Base-by-base conservation (phyloP, 345 rosid genomes). In the Lumnitzera racemosa region DNA sequence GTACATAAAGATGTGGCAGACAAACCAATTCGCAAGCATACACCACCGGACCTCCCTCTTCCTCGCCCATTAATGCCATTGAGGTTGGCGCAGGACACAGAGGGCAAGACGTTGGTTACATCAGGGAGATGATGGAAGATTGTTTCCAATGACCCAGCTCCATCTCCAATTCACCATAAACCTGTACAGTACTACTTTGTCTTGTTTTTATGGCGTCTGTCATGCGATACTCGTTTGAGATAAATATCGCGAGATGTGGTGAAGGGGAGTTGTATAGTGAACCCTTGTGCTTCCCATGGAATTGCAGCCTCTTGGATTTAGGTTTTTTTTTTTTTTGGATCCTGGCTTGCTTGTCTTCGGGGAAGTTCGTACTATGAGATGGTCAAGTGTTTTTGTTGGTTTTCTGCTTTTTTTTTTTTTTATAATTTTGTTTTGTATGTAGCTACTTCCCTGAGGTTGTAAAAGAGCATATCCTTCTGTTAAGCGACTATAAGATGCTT, bases 291-390 rank as follows among this genome's bases (percentile, higher is more conserved):
- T 27, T 3, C 41, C 11, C 47, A 15, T 61, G 62, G 62, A 70
- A 53, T 59, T 66, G 70, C 76, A 67, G 83, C 80, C 70, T 17
- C 46, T 49, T 49, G 83, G 77, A 68, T 36, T 73, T 70, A 70
- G 12, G 20, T 20, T 20, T 20, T 47, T 81, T 20, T 20, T 47
- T 81, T 84, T 81, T 77, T 62, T 20, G 69, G 70, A 66, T 78
- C 79, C 76, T 63, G 20, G 79, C 76, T 72, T 67, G 80, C 75
- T 54, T 13, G 23, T 49, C 20, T 53, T 61, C 46, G 23, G 49
- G 56, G 61, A 46, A 73, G 59, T 36, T 36, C 5, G 43, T 36
- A 36, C 43, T 7, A 36, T 36, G 9, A 36, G 53, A 74, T 15
- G 15, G 53, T 49, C 1, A 20, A 54, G 48, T 52, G 36, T 46